These are phyloP conservation scores for Penicillium griseofulvum DNA, from an alignment of 2,329 filamentous ascomycete species.

Conservation along the genomic window DNA sequence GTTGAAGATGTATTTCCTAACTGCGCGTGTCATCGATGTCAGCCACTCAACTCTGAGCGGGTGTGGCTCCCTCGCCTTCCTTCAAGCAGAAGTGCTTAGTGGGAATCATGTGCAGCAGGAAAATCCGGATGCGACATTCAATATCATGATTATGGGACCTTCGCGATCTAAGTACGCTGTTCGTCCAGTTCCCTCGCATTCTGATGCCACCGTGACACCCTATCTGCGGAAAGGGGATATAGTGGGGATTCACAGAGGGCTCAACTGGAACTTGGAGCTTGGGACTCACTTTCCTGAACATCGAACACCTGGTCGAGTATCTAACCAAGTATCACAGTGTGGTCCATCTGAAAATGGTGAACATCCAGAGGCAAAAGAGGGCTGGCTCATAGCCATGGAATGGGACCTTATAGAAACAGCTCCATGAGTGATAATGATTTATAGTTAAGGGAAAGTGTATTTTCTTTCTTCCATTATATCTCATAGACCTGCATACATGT, in stretches of 20 bases:
- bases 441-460: not conserved
- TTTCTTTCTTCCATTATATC: not conserved
- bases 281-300: not conserved
- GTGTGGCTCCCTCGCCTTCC: slow-evolving; percentile 28
- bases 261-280: slow-evolving; percentile 40
- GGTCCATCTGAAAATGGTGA: not conserved
- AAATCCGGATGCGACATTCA: not conserved
- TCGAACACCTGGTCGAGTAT: too few relatives aligned
- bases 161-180: slow-evolving; percentile 17
- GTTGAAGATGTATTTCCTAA: slow-evolving; percentile 17
- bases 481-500: not conserved
- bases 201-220: not conserved
- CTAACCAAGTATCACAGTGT: not conserved
- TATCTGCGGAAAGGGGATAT: slow-evolving; percentile 19
- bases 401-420: slow-evolving; percentile 35
- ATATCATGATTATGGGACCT: slow-evolving; percentile 31
- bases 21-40: slow-evolving; percentile 17
- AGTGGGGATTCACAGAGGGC: slow-evolving; percentile 32
- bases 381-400: slow-evolving; percentile 40
- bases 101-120: not conserved
- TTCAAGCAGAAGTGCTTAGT: slow-evolving; percentile 11
- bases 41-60: slow-evolving; percentile 20
- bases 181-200: not conserved
- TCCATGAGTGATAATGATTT: not conserved
- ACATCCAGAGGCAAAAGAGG: slow-evolving; percentile 6